phyloP scores from a whole-genome alignment of 495 filamentous ascomycete species.

The Penicillium tannophilum region DNA sequence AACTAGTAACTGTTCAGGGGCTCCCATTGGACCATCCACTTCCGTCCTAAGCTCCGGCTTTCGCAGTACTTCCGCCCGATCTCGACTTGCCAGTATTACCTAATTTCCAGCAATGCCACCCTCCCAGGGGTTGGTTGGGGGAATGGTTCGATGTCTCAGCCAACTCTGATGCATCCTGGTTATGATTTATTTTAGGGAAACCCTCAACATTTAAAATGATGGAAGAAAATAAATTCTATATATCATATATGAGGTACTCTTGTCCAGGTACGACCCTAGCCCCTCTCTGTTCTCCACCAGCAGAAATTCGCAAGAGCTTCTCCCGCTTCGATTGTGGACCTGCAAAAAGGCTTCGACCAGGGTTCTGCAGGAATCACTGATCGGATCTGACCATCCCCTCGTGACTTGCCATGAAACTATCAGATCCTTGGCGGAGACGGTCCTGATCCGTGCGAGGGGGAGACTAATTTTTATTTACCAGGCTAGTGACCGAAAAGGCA shows the following conservation, averaged over 20 bases:
- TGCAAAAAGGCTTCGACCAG: constrained; percentile 38
- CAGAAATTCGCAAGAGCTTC: constrained; percentile 42
- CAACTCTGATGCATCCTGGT: neutral
- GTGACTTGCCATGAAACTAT: constrained; percentile 18
- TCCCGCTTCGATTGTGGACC: constrained; percentile 55
- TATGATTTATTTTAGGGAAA: neutral
- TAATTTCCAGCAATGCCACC: constrained; percentile 8
- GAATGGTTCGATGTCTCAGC: constrained; percentile 10
- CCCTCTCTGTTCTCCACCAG: constrained; percentile 33
- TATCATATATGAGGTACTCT: neutral
- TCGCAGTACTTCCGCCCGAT: constrained; percentile 6
- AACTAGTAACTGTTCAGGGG: neutral
- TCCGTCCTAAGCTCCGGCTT: constrained; percentile 3
- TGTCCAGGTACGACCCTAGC: constrained; percentile 18
- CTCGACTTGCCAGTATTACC: constrained; percentile 16
- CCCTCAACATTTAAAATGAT: neutral
- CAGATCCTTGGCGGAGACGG: constrained; percentile 13
- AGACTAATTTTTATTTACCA: neutral
- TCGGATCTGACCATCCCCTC: constrained; percentile 25
- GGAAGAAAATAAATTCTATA: neutral
- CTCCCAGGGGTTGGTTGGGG: neutral
- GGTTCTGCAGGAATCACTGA: constrained; percentile 35
- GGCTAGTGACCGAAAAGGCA: constrained; percentile 26
- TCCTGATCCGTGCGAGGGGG: neutral
- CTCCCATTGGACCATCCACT: constrained; percentile 2